Percentiles rank a stretch among this genome's conserved stretches.
Evolutionary conservation across 2,329 filamentous ascomycete species (phyloP).

Genomic region (Lachnellula suecica): DNA sequence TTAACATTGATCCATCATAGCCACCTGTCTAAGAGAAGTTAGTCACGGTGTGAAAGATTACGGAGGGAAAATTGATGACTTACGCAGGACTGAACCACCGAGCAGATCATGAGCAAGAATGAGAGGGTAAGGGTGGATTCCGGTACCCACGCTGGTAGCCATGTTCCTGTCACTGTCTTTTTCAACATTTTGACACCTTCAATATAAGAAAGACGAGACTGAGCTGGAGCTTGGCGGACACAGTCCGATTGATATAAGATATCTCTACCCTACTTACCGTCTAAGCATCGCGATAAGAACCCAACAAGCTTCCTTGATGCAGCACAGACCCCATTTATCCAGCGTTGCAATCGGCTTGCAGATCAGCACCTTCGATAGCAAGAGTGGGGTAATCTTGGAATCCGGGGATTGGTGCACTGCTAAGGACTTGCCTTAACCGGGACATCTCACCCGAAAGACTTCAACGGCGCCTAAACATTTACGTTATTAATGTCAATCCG

Average conservation of each 20-base stretch:
- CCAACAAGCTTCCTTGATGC: neutral
- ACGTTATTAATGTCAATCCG: too few relatives aligned
- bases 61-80: slow-evolving; percentile 9
- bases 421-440: too few relatives aligned
- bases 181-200: slow-evolving; percentile 31
- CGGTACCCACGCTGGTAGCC: slow-evolving; percentile 47
- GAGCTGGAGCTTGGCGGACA: neutral
- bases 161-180: slow-evolving; percentile 41
- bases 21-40: slow-evolving; percentile 20
- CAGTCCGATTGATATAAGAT: neutral
- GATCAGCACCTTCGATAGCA: neutral
- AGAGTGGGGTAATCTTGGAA: neutral
- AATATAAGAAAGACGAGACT: neutral
- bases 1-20: slow-evolving; percentile 33
- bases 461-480: too few relatives aligned
- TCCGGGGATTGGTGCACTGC: too few relatives aligned
- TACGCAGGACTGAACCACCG: slow-evolving; percentile 44
- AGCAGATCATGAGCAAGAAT: slow-evolving; percentile 42
- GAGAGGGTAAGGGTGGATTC: slow-evolving; percentile 40
- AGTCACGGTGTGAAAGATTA: neutral
- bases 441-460: too few relatives aligned
- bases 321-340: neutral
- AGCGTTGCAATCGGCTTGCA: neutral
- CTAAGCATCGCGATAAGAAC: neutral
- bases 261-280: neutral